A percentile compares a stretch with the other conserved stretches of the same genome.
phyloP scores from a whole-genome alignment of 2,329 filamentous ascomycete species.

The Thelonectria blattea region DNA sequence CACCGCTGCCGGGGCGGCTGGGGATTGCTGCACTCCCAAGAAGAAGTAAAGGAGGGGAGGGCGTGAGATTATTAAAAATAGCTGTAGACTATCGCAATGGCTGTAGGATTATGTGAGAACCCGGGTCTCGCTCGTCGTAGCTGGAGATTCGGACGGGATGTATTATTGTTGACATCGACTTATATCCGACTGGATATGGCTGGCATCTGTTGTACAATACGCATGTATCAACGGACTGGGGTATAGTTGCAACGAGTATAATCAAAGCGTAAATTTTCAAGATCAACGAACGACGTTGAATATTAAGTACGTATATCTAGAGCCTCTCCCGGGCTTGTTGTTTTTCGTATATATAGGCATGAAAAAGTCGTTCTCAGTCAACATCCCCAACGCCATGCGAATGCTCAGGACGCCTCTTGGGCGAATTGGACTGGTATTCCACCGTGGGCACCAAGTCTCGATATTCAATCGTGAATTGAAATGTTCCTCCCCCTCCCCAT shows the following conservation, averaged over 20 bases:
- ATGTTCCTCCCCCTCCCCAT: slow-evolving; percentile 18
- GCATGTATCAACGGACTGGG: too few species aligned
- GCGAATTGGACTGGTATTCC: slow-evolving; percentile 29
- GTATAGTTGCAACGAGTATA: too few species aligned
- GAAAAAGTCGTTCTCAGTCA: slow-evolving; percentile 38
- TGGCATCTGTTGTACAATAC: not conserved
- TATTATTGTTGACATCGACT: too few species aligned
- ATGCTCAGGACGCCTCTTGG: slow-evolving; percentile 33
- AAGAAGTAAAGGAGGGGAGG: slow-evolving; percentile 32
- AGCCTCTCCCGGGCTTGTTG: slow-evolving; percentile 35
- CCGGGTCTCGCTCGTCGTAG: not conserved
- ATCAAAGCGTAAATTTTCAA: not conserved
- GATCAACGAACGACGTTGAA: slow-evolving; percentile 40
- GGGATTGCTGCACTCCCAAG: slow-evolving; percentile 62
- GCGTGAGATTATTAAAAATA: not conserved
- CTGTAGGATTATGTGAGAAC: not conserved
- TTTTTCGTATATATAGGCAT: slow-evolving; percentile 41
- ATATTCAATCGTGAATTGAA: slow-evolving; percentile 34
- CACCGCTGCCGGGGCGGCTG: slow-evolving; percentile 51
- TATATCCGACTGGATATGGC: not conserved
- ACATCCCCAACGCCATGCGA: slow-evolving; percentile 41
- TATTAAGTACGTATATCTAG: slow-evolving; percentile 43
- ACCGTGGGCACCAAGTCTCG: slow-evolving; percentile 29
- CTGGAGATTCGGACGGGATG: not conserved
- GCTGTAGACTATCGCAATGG: not conserved